Base-by-base conservation (phyloP, 163 green algal genomes). In the Trebouxia gelatinosa region DNA sequence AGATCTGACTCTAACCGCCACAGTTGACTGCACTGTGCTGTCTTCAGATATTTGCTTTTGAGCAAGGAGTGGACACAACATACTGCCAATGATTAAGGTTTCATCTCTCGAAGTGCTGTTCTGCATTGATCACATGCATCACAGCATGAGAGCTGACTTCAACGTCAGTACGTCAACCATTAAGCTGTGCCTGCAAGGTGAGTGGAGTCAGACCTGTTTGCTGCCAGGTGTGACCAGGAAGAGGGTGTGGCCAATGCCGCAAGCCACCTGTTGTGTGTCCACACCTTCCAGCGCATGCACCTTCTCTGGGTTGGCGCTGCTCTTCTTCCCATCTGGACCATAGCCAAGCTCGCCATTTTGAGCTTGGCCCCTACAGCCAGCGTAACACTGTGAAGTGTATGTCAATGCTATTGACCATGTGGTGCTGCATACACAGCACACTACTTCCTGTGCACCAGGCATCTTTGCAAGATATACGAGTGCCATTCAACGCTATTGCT, bases 301-400 rank as follows among this genome's bases (percentile, higher is more conserved):
- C 89, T 96, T 93, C 64, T 95, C 93, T 6, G 95, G 95, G 75
- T 94, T 93, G 74, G 94, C 94, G 32, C 78, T 90, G 31, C 87
- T 94, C 88, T 98, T 98, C 80, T 96, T 97, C n/a, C 93, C 94
- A 13, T 85, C 82, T 0, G 87, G 79, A 19, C 95, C 95, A 76
- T 97, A 98, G 0, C 89, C 95, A 37, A 98, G 90, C 89, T 99
- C 95, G 3, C 89, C 89, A 81, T 97, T 91, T 61, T 86, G 87
- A 4, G 91, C 85, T 65, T 89, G 82, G 6, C 86, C 86, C 85
- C 83, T 87, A 66, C 61, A 71, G n/a, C 31, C n/a, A n/a, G n/a
- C n/a, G n/a, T n/a, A n/a, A n/a, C n/a, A n/a, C n/a, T n/a, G n/a
- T n/a, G n/a, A n/a, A n/a, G n/a, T n/a, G n/a, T n/a, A n/a, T n/a